Percentiles rank a stretch among this genome's conserved stretches.
phyloP scores from a whole-genome alignment of 2,329 filamentous ascomycete genomes.

The Pyricularia sp. region DNA sequence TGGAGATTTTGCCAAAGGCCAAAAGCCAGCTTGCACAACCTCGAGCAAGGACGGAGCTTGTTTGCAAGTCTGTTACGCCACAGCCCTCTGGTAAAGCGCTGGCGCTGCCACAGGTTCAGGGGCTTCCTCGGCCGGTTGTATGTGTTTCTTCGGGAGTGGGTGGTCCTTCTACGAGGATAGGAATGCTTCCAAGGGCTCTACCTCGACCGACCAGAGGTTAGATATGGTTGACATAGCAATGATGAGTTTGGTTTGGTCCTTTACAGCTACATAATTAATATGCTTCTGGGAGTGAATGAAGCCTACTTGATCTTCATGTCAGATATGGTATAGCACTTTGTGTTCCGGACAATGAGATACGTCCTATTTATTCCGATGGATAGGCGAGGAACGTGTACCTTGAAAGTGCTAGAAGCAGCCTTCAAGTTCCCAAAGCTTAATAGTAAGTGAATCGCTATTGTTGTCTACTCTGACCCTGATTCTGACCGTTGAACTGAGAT shows the following conservation, averaged over 20 bases:
- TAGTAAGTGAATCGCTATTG: not conserved
- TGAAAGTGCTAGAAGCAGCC: not conserved
- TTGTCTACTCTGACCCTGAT: not conserved
- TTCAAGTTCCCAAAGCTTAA: not conserved
- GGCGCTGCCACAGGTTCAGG: not conserved
- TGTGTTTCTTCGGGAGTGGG: not conserved
- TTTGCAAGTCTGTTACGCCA: not conserved
- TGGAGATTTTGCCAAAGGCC: not conserved
- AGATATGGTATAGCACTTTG: not conserved
- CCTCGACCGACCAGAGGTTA: not conserved
- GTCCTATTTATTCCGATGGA: not conserved
- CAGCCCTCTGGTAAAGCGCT: not conserved
- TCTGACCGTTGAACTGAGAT: not conserved
- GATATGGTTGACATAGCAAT: not conserved
- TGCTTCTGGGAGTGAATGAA: too few species aligned
- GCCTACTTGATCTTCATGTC: too few species aligned
- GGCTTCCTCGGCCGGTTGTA: not conserved
- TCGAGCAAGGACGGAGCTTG: not conserved
- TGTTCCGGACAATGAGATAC: not conserved
- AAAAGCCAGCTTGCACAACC: not conserved
- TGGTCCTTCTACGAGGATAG: not conserved
- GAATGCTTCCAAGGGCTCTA: not conserved
- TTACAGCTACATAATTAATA: not conserved
- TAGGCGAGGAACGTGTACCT: too few species aligned
- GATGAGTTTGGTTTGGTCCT: not conserved